Percentiles rank a stretch among this genome's conserved stretches.
These are phyloP conservation scores for Cornus controversa DNA, from an alignment of 148 eudicot genomes.

Conservation along the genomic window DNA sequence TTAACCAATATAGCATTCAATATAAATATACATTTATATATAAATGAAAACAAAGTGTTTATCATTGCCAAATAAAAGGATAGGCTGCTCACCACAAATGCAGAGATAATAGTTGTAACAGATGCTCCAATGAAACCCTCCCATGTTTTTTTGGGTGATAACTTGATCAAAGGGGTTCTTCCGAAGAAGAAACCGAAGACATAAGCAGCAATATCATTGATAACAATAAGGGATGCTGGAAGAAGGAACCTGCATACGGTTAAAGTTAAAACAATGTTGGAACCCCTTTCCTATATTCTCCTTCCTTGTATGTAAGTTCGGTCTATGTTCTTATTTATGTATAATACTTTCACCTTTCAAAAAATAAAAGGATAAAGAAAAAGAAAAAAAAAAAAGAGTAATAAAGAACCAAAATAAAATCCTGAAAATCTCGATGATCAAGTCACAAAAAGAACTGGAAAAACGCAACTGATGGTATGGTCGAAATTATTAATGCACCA, in stretches of 20 bases:
- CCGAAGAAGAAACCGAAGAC: slow-evolving; percentile 95
- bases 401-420: neutral
- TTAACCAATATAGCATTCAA: neutral
- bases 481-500: neutral
- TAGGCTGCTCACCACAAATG: slow-evolving; percentile 65
- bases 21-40: too few species aligned
- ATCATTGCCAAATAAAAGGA: neutral
- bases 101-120: slow-evolving; percentile 75
- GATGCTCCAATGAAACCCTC: slow-evolving; percentile 99
- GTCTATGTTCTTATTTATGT: neutral
- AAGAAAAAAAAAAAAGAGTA: neutral
- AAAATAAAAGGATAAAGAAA: too few species aligned
- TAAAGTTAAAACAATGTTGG: neutral
- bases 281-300: neutral
- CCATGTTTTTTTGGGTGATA: slow-evolving; percentile 97
- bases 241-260: slow-evolving; percentile 87
- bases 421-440: neutral
- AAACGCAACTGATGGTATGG: neutral
- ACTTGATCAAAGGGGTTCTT: slow-evolving; percentile 89
- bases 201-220: slow-evolving; percentile 95
- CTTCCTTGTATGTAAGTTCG: neutral
- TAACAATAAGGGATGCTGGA: slow-evolving; percentile 94
- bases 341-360: neutral
- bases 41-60: too few species aligned
- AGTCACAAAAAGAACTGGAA: neutral